Conservation (phyloP, 2,329 filamentous ascomycete genomes). For the Venturia pyrina region DNA sequence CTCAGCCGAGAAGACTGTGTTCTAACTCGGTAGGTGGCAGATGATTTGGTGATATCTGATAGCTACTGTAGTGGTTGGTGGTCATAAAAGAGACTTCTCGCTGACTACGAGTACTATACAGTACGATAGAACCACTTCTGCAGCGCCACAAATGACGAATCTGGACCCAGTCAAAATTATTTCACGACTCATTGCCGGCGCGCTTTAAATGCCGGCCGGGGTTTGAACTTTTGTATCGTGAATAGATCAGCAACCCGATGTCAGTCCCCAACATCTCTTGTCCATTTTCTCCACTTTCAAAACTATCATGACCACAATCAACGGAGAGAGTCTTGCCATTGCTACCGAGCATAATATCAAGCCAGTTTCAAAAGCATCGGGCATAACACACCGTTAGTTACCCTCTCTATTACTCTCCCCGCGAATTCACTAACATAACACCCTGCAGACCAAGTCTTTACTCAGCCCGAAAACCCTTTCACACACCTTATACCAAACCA, state of each 20-base stretch:
- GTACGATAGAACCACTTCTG: no score
- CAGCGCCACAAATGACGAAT: no score
- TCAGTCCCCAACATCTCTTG: neutral
- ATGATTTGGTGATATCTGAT: no score
- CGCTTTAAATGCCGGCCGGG: neutral
- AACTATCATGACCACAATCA: slow-evolving; percentile 1
- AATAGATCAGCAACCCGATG: neutral
- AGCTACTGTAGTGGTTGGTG: no score
- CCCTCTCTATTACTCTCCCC: neutral
- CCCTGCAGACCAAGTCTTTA: slow-evolving; percentile 24
- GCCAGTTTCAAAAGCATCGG: neutral
- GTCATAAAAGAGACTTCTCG: no score
- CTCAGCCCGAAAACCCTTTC: slow-evolving; percentile 88
- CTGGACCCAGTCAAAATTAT: neutral
- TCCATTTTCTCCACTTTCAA: neutral
- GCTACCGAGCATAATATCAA: neutral
- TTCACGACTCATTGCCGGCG: neutral
- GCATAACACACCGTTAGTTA: neutral
- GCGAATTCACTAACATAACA: neutral
- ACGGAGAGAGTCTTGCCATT: neutral
- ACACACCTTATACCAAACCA: slow-evolving; percentile 79
- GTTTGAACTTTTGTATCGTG: neutral
- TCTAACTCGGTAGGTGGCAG: neutral
- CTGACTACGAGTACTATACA: no score
- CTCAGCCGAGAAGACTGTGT: neutral